These are phyloP conservation scores for Madurella mycetomatis DNA, from an alignment of 2,329 filamentous ascomycete species.

Conservation along the genomic window DNA sequence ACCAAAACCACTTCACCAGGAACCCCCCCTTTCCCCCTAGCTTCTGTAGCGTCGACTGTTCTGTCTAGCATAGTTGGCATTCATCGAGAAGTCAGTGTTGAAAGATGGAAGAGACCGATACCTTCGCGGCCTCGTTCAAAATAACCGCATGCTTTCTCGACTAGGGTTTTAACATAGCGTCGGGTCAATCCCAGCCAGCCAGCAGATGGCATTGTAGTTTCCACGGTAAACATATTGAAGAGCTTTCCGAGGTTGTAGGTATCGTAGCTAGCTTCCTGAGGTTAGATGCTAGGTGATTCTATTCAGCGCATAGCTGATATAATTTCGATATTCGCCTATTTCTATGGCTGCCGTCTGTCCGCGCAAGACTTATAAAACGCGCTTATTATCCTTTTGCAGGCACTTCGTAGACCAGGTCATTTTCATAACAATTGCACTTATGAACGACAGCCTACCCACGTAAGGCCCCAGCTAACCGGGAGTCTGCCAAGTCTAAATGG, in stretches of 20 bases:
- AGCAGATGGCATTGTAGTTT: constrained; percentile 50
- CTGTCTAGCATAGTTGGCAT: constrained; percentile 42
- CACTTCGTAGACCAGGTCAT: constrained; percentile 44
- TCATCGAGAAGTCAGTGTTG: constrained; percentile 52
- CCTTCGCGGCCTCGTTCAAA: constrained; percentile 20
- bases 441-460: constrained; percentile 35
- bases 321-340: constrained; percentile 45
- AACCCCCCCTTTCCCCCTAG: too few species aligned
- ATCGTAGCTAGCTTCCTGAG: constrained; percentile 47
- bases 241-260: constrained; percentile 55
- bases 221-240: constrained; percentile 46
- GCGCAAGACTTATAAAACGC: background rate
- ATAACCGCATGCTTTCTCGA: constrained; percentile 24
- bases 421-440: too few species aligned
- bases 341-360: constrained; percentile 2
- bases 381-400: constrained; percentile 27
- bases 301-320: constrained; percentile 47
- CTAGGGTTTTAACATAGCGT: constrained; percentile 58
- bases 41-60: constrained; percentile 23
- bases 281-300: constrained; percentile 47
- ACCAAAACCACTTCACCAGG: too few species aligned
- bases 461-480: constrained; percentile 3
- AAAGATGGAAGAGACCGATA: too few species aligned
- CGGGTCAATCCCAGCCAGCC: constrained; percentile 54
- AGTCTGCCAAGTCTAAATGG: background rate